Base-by-base conservation (phyloP, 2,329 filamentous ascomycete species). In the Ceratocystis cubensis region DNA sequence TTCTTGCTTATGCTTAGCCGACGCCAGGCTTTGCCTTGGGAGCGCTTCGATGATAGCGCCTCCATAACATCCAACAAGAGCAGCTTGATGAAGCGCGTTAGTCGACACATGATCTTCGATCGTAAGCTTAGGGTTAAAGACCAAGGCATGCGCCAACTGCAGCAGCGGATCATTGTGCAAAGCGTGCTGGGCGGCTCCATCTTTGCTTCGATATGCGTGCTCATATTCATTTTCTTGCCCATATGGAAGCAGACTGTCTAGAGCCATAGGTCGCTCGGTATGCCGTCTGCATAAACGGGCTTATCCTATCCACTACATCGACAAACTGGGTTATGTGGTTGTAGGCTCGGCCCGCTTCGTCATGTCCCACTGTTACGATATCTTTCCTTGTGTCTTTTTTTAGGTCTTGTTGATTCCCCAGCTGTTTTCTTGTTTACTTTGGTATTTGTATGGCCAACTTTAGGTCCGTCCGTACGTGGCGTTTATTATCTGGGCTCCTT, bases 11-110 rank as follows among this genome's bases (percentile, higher is more conserved):
- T 80, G 25, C 78, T 80, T 69, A 76, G 76, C 7, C 73, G 77
- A 45, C 73, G 79, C 45, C 78, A 80, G 71, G 74, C 76, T 2
- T 71, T 80, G 48, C 78, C 78, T 0, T 80, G 78, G 78, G 78
- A 80, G 71, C 72, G 77, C 17, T 77, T 79, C 67, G 78, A 79
- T 62, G 78, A 80, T 53, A 71, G 71, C 17, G 69, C 70, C 10
- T 70, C 70, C 1, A 64, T 71, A 4, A 56, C 67, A 5, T 71
- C 72, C 1, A 70, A 71, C 46, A 69, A 70, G 8, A 70, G 70
- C 2, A 69, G 71, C 2, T 13, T 78, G 3, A 68, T 74, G 46
- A 72, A 72, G 65, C 64, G 71, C 2, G 25, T 79, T 0, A 74
- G 72, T 0, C 73, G 75, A 37, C 69, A 79, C 57, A 80, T 80